Conservation (phyloP, 805 yeast species). For the Ogataea sp. region DNA sequence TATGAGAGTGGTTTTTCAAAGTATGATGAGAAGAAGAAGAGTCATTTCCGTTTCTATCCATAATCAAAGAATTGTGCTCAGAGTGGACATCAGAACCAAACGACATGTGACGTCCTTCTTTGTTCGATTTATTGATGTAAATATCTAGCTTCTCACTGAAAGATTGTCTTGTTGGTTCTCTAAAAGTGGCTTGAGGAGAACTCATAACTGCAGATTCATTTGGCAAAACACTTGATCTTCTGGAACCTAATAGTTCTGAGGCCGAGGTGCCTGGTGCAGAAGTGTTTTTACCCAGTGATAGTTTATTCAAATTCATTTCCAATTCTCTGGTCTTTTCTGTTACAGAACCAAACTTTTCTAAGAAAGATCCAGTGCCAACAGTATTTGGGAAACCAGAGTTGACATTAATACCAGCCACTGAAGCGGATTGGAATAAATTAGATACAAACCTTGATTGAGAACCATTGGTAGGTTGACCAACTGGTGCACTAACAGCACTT, state of each 20-base stretch:
- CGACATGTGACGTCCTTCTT: conserved; percentile 20
- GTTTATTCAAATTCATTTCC: conserved; percentile 39
- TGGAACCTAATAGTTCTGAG: conserved; percentile 29
- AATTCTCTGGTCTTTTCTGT: conserved; percentile 66
- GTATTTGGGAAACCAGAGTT: conserved; percentile 23
- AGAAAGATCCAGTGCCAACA: conserved; percentile 34
- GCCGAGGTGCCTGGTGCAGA: conserved; percentile 10
- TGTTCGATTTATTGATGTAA: conserved; percentile 29
- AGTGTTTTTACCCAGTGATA: conserved; percentile 20
- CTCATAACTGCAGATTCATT: conserved; percentile 19
- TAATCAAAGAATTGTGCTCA: conserved; percentile 25
- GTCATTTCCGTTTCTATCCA: conserved; percentile 18
- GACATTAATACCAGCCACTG: conserved; percentile 42
- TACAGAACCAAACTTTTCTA: conserved; percentile 55
- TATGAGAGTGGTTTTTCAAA: conserved; percentile 13
- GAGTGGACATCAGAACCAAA: conserved; percentile 23
- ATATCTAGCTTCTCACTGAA: conserved; percentile 58
- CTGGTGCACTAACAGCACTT: conserved; percentile 25
- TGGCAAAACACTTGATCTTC: conserved; percentile 45
- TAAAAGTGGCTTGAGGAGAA: conserved; percentile 20
- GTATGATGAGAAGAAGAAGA: conserved; percentile 1
- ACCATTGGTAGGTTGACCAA: neutral
- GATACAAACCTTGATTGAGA: conserved; percentile 22
- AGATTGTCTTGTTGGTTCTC: conserved; percentile 34
- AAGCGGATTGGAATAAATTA: conserved; percentile 48